Percentiles rank a stretch among this genome's conserved stretches.
Conservation (phyloP, 169 alveolate species). For the Plasmodium fragile region DNA sequence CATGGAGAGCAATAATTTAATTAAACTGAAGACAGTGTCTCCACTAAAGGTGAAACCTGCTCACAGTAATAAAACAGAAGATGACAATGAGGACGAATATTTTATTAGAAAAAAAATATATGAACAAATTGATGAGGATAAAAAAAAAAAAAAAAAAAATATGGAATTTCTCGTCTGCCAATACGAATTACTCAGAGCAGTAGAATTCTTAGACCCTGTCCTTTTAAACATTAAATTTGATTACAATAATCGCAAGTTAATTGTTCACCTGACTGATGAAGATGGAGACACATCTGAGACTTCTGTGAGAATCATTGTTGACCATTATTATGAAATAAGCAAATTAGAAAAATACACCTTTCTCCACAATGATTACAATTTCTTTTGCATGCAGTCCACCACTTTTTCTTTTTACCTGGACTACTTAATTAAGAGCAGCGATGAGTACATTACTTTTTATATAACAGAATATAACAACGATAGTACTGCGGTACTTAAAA, state of each 20-base stretch:
- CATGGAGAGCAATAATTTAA: conserved; percentile 5
- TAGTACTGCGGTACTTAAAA: conserved; percentile 36
- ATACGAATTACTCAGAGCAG: conserved; percentile 48
- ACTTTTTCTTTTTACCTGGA: conserved; percentile 59
- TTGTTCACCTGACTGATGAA: conserved; percentile 64
- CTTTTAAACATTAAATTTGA: conserved; percentile 77
- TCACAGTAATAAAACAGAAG: background rate
- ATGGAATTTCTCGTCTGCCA: conserved; percentile 66
- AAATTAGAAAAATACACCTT: conserved; percentile 59
- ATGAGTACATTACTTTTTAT: conserved; percentile 49
- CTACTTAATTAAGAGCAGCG: conserved; percentile 26
- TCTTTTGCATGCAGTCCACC: conserved; percentile 20
- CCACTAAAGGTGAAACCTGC: conserved; percentile 31
- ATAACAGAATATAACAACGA: conserved; percentile 34
- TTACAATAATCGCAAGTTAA: conserved; percentile 6
- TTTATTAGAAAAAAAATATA: conserved; percentile 47
- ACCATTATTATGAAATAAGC: conserved; percentile 26
- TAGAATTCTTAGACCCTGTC: conserved; percentile 50
- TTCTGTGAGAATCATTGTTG: conserved; percentile 34
- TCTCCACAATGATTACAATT: conserved; percentile 33
- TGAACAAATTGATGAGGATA: conserved; percentile 14
- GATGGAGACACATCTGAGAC: conserved; percentile 77
- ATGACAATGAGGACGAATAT: conserved; percentile 38
- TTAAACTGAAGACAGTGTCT: conserved; percentile 41
- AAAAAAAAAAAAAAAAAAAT: background rate